Evolutionary conservation across 495 filamentous ascomycete genomes (phyloP).

Genomic region (Podospora anserina): DNA sequence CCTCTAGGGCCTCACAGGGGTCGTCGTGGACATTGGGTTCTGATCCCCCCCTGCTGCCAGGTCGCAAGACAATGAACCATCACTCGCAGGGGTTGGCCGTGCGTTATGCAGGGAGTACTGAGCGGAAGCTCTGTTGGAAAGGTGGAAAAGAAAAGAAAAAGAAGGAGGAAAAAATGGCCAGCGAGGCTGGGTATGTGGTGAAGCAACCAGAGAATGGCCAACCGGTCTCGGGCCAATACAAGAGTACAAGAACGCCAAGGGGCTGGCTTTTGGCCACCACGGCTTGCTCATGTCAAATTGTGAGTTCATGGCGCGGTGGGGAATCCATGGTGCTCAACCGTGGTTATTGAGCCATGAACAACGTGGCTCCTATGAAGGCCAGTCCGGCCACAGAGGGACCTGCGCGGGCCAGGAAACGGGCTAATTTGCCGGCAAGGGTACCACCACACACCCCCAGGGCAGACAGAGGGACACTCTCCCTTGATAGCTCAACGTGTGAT

Average conservation of each 20-base stretch:
- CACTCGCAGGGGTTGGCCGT: constrained; percentile 25
- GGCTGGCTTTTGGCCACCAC: constrained; percentile 26
- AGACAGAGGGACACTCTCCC: constrained; percentile 17
- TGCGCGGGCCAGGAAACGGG: constrained; percentile 32
- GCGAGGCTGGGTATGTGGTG: too few species aligned
- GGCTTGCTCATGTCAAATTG: constrained; percentile 14
- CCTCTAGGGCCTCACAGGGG: constrained; percentile 10
- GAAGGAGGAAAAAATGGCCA: constrained; percentile 3
- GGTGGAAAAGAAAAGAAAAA: constrained; percentile 5
- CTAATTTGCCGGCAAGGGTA: constrained; percentile 36
- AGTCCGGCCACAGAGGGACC: constrained; percentile 21
- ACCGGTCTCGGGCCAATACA: constrained; percentile 22
- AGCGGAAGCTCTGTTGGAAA: background rate
- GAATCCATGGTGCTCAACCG: constrained; percentile 25
- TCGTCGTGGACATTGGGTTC: constrained; percentile 24
- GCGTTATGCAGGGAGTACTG: constrained; percentile 26
- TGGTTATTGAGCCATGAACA: constrained; percentile 35
- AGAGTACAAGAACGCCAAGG: constrained; percentile 12
- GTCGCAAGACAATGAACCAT: constrained; percentile 23
- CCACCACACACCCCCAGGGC: constrained; percentile 11
- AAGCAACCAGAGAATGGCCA: constrained; percentile 12
- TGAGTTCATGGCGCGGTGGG: constrained; percentile 31
- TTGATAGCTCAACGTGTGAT: constrained; percentile 28
- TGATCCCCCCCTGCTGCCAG: constrained; percentile 18
- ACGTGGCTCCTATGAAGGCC: constrained; percentile 41